Base-by-base conservation (phyloP, 2,329 filamentous ascomycete genomes). In the Penicillium verrucosum region DNA sequence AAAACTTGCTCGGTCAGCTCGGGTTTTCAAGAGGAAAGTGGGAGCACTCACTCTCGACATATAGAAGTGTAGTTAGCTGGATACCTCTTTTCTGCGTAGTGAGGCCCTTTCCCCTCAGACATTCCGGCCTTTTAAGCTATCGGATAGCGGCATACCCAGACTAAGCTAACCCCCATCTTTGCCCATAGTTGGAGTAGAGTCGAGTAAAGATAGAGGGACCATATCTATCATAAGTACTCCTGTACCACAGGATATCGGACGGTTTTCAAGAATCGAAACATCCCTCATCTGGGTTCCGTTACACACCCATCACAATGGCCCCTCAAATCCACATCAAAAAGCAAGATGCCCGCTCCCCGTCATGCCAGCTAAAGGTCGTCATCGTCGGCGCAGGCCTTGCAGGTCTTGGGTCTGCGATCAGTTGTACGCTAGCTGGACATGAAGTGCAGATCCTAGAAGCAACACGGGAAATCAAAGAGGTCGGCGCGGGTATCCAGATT, bases 311-410 rank as follows among this genome's bases (percentile, higher is more conserved):
- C 52, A 47, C 44, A 18, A 69, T 67, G 65, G 59, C 65, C 2
- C 80, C 81, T 11, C 81, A 78, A 2, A 81, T 84, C 34, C 80
- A 81, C 63, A 74, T 81, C 42, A 65, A 68, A 46, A 46, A 68
- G 41, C 60, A 65, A 52, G 49, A 64, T 8, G 51, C 29, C 68
- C 81, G 21, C 77, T 77, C 30, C 14, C 80, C 83, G 60, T 72
- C 74, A 4, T 74, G 78, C 25, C 75, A 77, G 5, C 70, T 83
- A 0, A 70, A 83, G 3, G 74, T 77, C 11, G 70, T 64, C 0
- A 53, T 64, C 1, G 54, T 69, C 10, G 68, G 68, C 2, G 67
- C 68, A 10, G 68, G 65, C 0, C 64, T 70, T 3, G 68, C 67
- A 30, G 68, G 68, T 0, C 62, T 70, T 8, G 68, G 67, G 18